Conservation (phyloP, 2,329 filamentous ascomycete species). For the Fusarium tanahbumbuense region DNA sequence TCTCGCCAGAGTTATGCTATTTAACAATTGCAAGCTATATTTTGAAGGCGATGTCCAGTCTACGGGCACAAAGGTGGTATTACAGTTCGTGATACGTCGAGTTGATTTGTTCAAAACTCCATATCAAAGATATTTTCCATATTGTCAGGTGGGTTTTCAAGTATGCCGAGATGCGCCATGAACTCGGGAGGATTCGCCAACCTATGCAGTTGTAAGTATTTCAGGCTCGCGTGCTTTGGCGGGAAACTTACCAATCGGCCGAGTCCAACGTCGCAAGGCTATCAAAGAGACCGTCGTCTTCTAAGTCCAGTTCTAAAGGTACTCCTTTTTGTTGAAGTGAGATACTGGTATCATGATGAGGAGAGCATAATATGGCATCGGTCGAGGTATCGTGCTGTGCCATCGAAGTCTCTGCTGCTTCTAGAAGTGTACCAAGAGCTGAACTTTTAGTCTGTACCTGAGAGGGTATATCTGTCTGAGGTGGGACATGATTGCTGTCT, state of each 20-base stretch:
- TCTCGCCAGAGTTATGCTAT: not conserved
- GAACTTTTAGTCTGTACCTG: too few relatives aligned
- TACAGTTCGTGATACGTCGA: not conserved
- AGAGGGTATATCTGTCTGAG: not conserved
- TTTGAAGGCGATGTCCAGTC: not conserved
- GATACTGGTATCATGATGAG: fast-evolving
- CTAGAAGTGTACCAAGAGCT: not conserved
- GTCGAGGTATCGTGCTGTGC: not conserved
- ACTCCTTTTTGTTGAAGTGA: not conserved
- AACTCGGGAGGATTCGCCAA: constrained; percentile 17
- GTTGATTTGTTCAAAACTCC: not conserved
- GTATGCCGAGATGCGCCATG: constrained; percentile 19
- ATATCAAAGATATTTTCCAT: constrained; percentile 11
- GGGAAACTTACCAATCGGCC: not conserved
- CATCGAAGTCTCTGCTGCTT: not conserved
- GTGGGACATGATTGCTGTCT: too few relatives aligned
- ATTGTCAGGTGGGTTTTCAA: not conserved
- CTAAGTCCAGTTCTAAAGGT: not conserved
- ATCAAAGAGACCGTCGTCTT: constrained; percentile 13
- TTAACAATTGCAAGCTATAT: not conserved
- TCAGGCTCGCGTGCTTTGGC: fast-evolving
- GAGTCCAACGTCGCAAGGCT: constrained; percentile 12
- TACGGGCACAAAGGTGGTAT: not conserved
- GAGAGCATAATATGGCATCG: fast-evolving
- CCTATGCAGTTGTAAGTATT: not conserved